Evolutionary conservation across 306 rosid species (phyloP), one percentile per base, ranked within the genome.

Genomic region (Cucurbita maxima): DNA sequence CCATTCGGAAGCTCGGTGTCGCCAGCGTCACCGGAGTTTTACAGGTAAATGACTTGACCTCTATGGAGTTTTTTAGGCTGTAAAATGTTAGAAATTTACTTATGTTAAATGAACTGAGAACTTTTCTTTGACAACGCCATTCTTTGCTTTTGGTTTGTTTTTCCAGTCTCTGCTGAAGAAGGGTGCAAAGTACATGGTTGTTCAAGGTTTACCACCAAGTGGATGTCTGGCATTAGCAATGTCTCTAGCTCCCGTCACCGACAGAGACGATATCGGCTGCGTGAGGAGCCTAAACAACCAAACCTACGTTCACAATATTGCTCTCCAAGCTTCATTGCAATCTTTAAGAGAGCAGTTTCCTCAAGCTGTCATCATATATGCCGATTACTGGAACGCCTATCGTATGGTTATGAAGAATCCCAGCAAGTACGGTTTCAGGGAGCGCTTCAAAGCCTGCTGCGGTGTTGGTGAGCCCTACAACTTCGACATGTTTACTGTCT

Each of bases 141-240:
- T 34, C 34, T 62, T 58, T 41, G 18, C 74, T 7, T 41, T 60
- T 60, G 53, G 47, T 38, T 13, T 51, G 79, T 50, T 22, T 72
- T 83, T 77, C 78, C 86, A 93, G 97, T 10, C 86, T 36, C 72
- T 94, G 77, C 81, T 94, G 36, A 71, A 88, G 74, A 91, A 81
- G 80, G 99, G 99, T 63, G 99, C 97, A 16, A 89, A 91, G 77
- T 87, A 91, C 78, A 60, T 94, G 50, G 91, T 91, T 0, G 93
- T 94, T 64, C 92, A 94, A 68, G 91, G 97, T 48, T 63, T 85
- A 18, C 99, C 99, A 37, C 72, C 75, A 30, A 80, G 86, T 2
- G 99, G 97, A 36, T 94, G 99, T 76, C 71, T 94, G 12, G 81
- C 99, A 1, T 71, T 94, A 22, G 45, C 99, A 52, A 79, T 94